Evolutionary conservation across 257 asterid genomes (phyloP).

Genomic region (Jaltomata sinuosa): DNA sequence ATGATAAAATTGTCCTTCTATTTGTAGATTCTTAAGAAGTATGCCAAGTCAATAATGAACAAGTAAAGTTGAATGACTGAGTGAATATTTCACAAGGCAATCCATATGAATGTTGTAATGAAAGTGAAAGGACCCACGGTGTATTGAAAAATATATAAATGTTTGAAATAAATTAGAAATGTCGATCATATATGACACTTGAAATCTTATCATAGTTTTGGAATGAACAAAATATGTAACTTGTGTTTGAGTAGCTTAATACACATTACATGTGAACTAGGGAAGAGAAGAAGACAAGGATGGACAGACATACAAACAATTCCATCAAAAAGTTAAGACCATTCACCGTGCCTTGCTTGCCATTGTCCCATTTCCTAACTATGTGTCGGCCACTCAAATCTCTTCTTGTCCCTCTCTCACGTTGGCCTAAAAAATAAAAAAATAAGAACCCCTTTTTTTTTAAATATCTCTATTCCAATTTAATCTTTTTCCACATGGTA

Average conservation of each 20-base stretch:
- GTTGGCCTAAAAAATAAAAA: not conserved
- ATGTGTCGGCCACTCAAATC: not conserved
- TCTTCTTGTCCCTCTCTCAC: not conserved
- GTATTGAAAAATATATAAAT: not conserved
- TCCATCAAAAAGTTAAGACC: not conserved
- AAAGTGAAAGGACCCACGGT: not conserved
- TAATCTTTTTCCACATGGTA: not conserved
- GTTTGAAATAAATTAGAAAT: not conserved
- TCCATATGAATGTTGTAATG: not conserved
- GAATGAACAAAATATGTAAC: not conserved
- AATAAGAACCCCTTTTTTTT: not conserved
- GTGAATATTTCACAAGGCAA: not conserved
- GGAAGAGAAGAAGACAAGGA: not conserved
- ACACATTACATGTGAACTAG: not conserved
- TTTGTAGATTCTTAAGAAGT: too few relatives aligned
- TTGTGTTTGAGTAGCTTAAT: not conserved
- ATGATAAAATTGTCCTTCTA: too few relatives aligned
- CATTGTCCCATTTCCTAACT: not conserved
- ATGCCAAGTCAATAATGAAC: too few relatives aligned
- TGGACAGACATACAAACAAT: not conserved
- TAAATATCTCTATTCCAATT: not conserved
- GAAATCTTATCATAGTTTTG: not conserved
- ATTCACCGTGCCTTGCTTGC: not conserved
- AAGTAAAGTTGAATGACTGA: too few relatives aligned
- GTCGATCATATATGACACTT: not conserved